Evolutionary conservation across 2,329 filamentous ascomycete species (phyloP).

Genomic region (Canariomyces notabilis): DNA sequence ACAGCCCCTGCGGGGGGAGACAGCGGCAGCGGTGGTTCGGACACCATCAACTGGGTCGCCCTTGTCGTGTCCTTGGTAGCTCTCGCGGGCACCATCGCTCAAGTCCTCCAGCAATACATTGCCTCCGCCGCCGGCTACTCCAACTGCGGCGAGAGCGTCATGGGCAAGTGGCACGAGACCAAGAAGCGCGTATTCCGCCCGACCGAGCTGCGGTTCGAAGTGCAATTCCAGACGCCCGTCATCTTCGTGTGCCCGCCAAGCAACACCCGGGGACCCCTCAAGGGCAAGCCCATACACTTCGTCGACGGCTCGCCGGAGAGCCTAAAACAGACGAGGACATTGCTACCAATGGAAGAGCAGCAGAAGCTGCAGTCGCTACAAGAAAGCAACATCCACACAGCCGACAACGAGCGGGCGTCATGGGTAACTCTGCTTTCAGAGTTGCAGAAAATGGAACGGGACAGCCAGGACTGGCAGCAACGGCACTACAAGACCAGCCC

Average conservation of each 20-base stretch:
- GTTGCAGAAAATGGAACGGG: slow-evolving; percentile 45
- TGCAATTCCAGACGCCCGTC: slow-evolving; percentile 45
- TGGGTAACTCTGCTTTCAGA: slow-evolving; percentile 49
- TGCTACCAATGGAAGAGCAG: slow-evolving; percentile 28
- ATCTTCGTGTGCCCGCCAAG: slow-evolving; percentile 43
- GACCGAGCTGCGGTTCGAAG: slow-evolving; percentile 45
- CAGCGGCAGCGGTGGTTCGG: slow-evolving; percentile 15
- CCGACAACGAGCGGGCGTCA: slow-evolving; percentile 52
- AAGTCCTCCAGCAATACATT: slow-evolving; percentile 47
- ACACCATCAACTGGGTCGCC: slow-evolving; percentile 39
- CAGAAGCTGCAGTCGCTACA: slow-evolving; percentile 19
- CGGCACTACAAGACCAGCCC: slow-evolving; percentile 26
- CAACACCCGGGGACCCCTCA: slow-evolving; percentile 35
- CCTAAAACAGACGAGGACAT: slow-evolving; percentile 32
- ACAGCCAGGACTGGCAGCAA: slow-evolving; percentile 44
- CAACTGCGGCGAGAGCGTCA: slow-evolving; percentile 44
- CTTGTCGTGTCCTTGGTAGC: slow-evolving; percentile 45
- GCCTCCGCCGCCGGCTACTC: slow-evolving; percentile 46
- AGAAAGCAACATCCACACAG: slow-evolving; percentile 43
- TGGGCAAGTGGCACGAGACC: slow-evolving; percentile 41
- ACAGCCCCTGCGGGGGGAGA: not conserved
- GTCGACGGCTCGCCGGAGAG: slow-evolving; percentile 37
- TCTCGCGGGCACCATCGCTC: slow-evolving; percentile 40
- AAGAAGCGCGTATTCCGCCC: slow-evolving; percentile 38
- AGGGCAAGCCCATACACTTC: slow-evolving; percentile 29